phyloP scores from a whole-genome alignment of 768 basidiomycete genomes.

The Terana coerulea region DNA sequence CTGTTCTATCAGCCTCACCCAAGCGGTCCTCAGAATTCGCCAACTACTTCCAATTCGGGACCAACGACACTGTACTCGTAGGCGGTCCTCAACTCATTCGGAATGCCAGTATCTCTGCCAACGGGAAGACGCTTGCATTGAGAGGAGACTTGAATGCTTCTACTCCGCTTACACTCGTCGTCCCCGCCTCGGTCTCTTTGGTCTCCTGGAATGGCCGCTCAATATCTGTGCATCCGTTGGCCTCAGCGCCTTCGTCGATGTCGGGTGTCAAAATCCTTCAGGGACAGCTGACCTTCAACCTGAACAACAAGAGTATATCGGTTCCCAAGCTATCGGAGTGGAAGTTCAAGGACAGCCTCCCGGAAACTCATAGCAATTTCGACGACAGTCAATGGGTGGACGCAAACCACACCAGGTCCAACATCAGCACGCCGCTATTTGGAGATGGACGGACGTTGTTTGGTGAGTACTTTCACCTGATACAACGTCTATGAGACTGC shows the following conservation, averaged over 20 bases:
- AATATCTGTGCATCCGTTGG: conserved; percentile 35
- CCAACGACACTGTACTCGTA: conserved; percentile 60
- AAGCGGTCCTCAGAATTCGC: conserved; percentile 34
- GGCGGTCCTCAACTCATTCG: conserved; percentile 46
- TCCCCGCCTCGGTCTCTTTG: conserved; percentile 44
- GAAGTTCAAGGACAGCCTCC: conserved; percentile 73
- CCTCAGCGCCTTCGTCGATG: conserved; percentile 31
- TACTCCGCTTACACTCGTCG: conserved; percentile 59
- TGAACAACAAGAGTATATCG: conserved; percentile 28
- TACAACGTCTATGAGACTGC: not conserved
- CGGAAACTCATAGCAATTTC: conserved; percentile 57
- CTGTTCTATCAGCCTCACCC: too few relatives aligned
- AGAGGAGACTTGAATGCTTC: conserved; percentile 65
- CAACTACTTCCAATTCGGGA: conserved; percentile 72
- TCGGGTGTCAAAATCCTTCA: conserved; percentile 35
- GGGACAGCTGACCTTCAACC: conserved; percentile 38
- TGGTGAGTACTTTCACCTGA: conserved; percentile 25
- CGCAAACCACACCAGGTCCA: conserved; percentile 72
- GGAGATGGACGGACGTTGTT: conserved; percentile 78
- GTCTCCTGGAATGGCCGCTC: conserved; percentile 72
- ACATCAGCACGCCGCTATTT: conserved; percentile 63
- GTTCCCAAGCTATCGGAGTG: conserved; percentile 58
- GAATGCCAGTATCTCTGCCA: conserved; percentile 29
- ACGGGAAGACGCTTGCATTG: conserved; percentile 42
- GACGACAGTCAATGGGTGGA: conserved; percentile 62